Evolutionary conservation across 192 early-diverging fungal species (phyloP).

Genomic region (Funneliformis mosseae): DNA sequence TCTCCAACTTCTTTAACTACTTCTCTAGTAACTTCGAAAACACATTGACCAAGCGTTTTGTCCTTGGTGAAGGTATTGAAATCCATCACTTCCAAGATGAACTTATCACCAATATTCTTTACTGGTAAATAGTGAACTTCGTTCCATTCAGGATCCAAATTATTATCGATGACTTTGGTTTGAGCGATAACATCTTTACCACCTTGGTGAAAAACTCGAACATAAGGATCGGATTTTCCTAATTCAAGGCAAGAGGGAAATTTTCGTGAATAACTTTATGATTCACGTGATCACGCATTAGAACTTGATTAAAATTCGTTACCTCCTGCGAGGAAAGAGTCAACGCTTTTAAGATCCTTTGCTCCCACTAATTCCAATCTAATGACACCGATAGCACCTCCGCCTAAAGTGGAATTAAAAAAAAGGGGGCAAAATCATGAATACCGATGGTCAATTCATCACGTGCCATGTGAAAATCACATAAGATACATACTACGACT

Average conservation of each 20-base stretch:
- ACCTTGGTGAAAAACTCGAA: conserved; percentile 53
- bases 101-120: conserved; percentile 70
- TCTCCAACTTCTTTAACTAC: conserved; percentile 56
- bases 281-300: neutral
- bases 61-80: conserved; percentile 87
- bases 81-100: conserved; percentile 84
- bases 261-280: neutral
- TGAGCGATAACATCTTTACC: conserved; percentile 58
- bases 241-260: neutral
- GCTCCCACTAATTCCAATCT: conserved; percentile 30
- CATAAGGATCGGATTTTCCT: conserved; percentile 93
- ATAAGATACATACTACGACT: neutral
- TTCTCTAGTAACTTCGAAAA: conserved; percentile 60
- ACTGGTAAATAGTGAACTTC: conserved; percentile 86
- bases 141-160: conserved; percentile 90
- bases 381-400: conserved; percentile 23
- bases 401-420: neutral
- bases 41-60: conserved; percentile 76
- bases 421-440: neutral
- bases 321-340: conserved; percentile 12
- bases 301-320: neutral
- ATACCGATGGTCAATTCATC: neutral
- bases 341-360: conserved; percentile 12
- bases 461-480: neutral
- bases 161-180: conserved; percentile 80